A percentile compares a stretch with the other conserved stretches of the same genome.
Evolutionary conservation across 1,284 basidiomycete species (phyloP).

Genomic region (Neonothopanus nambi): DNA sequence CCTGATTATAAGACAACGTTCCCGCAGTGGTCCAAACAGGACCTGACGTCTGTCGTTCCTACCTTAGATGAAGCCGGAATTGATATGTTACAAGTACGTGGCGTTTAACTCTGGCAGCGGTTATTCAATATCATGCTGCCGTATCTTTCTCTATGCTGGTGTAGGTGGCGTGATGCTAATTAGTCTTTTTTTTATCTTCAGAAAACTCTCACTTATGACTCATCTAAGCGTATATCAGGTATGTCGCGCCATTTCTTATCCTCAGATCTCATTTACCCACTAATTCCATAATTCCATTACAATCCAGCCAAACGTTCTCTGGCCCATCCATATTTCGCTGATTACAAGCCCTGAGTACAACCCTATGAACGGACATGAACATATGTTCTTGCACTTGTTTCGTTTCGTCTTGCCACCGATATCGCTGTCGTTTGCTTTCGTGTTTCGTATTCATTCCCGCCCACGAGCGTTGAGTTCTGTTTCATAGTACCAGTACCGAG

Average conservation of each 20-base stretch:
- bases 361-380: not conserved
- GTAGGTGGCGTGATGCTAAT: not conserved
- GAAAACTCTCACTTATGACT: slow-evolving; percentile 90
- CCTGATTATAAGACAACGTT: slow-evolving; percentile 98
- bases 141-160: slow-evolving; percentile 16
- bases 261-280: not conserved
- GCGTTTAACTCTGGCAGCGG: not conserved
- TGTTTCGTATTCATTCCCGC: not conserved
- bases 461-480: too few relatives aligned
- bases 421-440: slow-evolving; percentile 16
- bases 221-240: slow-evolving; percentile 93
- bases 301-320: slow-evolving; percentile 81
- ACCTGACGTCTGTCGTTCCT: slow-evolving; percentile 67
- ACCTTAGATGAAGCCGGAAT: slow-evolving; percentile 72
- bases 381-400: not conserved
- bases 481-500: too few relatives aligned
- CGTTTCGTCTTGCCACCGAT: not conserved
- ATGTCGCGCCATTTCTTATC: slow-evolving; percentile 32
- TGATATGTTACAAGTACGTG: slow-evolving; percentile 71
- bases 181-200: slow-evolving; percentile 26
- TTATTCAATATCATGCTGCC: not conserved
- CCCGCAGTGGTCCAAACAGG: slow-evolving; percentile 87
- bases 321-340: slow-evolving; percentile 78
- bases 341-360: slow-evolving; percentile 37
- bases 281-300: slow-evolving; percentile 10